Evolutionary conservation across 2,329 filamentous ascomycete genomes (phyloP), one percentile per base, ranked within the genome.

Genomic region (Ramularia endophylla): DNA sequence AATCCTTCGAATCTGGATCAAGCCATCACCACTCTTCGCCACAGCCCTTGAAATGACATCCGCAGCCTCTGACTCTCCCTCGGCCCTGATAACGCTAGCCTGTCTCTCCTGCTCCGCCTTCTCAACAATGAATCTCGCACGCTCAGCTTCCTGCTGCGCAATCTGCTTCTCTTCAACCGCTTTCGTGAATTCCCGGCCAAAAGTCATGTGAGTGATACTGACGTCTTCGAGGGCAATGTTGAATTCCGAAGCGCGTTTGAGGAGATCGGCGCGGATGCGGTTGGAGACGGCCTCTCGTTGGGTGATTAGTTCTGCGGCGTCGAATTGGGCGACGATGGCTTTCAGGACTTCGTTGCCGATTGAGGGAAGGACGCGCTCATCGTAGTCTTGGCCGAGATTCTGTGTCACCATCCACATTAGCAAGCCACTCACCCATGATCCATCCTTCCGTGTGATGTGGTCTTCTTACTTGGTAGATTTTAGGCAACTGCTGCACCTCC

Each of bases 81-180:
- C 92, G 38, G 92, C 92, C 42, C 92, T 81, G 68, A 98, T 98
- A 60, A 98, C 92, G 71, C 92, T 97, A 57, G 92, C 92, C 72
- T 98, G 92, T 59, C 92, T 79, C 74, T 98, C 92, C 74, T 98
- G 92, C 78, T 98, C 92, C 47, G 92, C 92, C 67, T 87, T 87
- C 78, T 98, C 92, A 65, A 98, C 92, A 56, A 98, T 94, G 74
- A 98, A 98, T 54, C 92, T 80, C 36, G 92, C 92, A 53, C 92
- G 80, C 77, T 98, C 92, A 51, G 92, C 92, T 64, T 98, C 92
- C 71, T 98, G 92, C 73, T 98, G 92, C 41, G 92, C 92, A 66
- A 98, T 98, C 76, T 98, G 92, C 81, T 98, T 98, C 80, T 98
- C 92, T 74, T 98, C 92, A 60, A 98, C 92, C 52, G 92, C 92